A percentile compares a stretch with the other conserved stretches of the same genome.
phyloP scores from a whole-genome alignment of 1,139 yeast genomes.

The Taphrina populina region DNA sequence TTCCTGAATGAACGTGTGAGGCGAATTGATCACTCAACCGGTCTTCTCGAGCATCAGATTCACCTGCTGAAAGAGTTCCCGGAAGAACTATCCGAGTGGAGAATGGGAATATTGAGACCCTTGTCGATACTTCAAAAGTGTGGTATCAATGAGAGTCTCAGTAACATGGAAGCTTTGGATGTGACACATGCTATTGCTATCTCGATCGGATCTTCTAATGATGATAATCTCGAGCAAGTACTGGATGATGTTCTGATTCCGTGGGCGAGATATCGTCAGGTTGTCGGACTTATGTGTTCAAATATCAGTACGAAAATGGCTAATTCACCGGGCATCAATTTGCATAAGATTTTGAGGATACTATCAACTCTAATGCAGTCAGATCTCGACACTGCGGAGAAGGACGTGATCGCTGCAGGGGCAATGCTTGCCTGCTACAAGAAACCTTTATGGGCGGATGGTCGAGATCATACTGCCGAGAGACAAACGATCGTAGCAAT shows the following conservation, averaged over 20 bases:
- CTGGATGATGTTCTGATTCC: slow-evolving; percentile 14
- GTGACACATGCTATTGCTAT: not conserved
- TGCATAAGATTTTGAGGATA: slow-evolving; percentile 4
- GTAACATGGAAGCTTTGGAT: slow-evolving; percentile 2
- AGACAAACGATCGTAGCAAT: slow-evolving; percentile 19
- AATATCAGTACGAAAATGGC: slow-evolving; percentile 3
- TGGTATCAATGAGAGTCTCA: not conserved
- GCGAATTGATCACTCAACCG: not conserved
- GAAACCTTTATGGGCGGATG: slow-evolving; percentile 2
- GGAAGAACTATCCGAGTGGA: slow-evolving; percentile 5
- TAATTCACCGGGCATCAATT: slow-evolving; percentile 7
- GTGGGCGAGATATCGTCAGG: slow-evolving; percentile 2
- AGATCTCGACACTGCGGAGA: not conserved
- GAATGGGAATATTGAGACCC: slow-evolving; percentile 8
- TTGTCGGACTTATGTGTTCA: not conserved
- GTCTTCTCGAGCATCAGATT: not conserved
- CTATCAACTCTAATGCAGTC: slow-evolving; percentile 8
- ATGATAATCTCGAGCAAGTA: slow-evolving; percentile 1
- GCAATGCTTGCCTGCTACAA: slow-evolving; percentile 13
- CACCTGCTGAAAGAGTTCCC: slow-evolving; percentile 10
- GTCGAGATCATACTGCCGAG: slow-evolving; percentile 15
- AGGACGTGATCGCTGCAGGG: slow-evolving; percentile 1
- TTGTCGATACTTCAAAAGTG: slow-evolving; percentile 1
- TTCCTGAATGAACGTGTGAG: slow-evolving; percentile 9
- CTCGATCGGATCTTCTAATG: not conserved